Conservation (phyloP, 2,329 filamentous ascomycete species). For the Fusarium compactum region DNA sequence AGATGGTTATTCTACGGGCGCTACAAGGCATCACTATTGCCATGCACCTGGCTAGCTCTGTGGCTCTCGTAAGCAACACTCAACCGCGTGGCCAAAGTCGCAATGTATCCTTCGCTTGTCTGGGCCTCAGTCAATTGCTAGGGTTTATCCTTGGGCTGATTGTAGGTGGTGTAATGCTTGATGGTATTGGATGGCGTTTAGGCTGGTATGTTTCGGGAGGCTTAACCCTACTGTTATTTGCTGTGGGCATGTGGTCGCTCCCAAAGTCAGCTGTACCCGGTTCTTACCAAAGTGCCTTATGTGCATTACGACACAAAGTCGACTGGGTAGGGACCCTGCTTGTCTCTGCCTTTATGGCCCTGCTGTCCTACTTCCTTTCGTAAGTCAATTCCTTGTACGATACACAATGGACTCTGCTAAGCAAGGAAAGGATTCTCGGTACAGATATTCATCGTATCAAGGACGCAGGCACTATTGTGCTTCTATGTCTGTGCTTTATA, state of each 20-base stretch:
- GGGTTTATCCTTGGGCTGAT: slow-evolving; percentile 64
- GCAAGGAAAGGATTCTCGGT: slow-evolving; percentile 45
- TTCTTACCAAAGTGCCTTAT: slow-evolving; percentile 17
- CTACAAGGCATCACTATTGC: slow-evolving; percentile 54
- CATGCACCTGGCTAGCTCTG: slow-evolving; percentile 52
- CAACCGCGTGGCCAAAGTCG: slow-evolving; percentile 50
- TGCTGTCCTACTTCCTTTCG: slow-evolving; percentile 65
- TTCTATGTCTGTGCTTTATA: slow-evolving; percentile 58
- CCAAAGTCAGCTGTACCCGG: slow-evolving; percentile 45
- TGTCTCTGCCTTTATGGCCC: slow-evolving; percentile 58
- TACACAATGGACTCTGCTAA: background rate
- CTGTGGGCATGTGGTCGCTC: slow-evolving; percentile 52
- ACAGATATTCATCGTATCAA: slow-evolving; percentile 55
- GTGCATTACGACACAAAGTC: slow-evolving; percentile 52
- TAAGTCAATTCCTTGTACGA: slow-evolving; percentile 49
- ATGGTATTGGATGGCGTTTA: slow-evolving; percentile 60
- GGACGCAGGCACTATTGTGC: slow-evolving; percentile 56
- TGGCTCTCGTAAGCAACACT: slow-evolving; percentile 51
- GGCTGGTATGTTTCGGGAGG: slow-evolving; percentile 57
- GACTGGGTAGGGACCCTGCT: slow-evolving; percentile 66
- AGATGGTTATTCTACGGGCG: slow-evolving; percentile 54
- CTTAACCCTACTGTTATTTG: slow-evolving; percentile 52
- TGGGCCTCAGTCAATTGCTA: slow-evolving; percentile 60
- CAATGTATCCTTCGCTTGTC: slow-evolving; percentile 57
- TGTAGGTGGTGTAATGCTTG: slow-evolving; percentile 60